phyloP scores from a whole-genome alignment of 1,284 basidiomycete genomes.

The Mycena sp. region DNA sequence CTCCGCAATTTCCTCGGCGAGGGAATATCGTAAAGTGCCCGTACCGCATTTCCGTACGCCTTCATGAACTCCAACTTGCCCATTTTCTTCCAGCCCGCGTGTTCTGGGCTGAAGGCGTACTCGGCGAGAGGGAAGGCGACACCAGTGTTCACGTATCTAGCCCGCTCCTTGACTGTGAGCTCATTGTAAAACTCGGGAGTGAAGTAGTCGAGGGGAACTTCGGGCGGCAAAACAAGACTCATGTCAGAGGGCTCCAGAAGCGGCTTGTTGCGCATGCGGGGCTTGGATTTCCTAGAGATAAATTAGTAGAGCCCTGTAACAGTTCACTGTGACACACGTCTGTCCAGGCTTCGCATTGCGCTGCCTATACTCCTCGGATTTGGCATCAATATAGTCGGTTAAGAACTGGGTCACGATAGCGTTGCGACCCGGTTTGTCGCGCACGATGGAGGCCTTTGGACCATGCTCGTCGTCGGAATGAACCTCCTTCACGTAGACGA shows the following conservation, averaged over 20 bases:
- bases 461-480: slow-evolving; percentile 15
- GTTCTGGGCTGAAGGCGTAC: neutral
- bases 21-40: slow-evolving; percentile 33
- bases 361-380: neutral
- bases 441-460: neutral
- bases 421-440: slow-evolving; percentile 12
- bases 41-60: slow-evolving; percentile 35
- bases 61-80: slow-evolving; percentile 34
- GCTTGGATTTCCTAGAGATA: neutral
- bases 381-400: neutral
- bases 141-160: slow-evolving; percentile 17
- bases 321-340: neutral
- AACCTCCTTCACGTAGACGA: neutral
- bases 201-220: slow-evolving; percentile 37
- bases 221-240: neutral
- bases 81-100: slow-evolving; percentile 30
- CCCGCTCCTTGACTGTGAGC: slow-evolving; percentile 30
- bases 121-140: slow-evolving; percentile 27
- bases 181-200: slow-evolving; percentile 34
- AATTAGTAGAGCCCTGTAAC: neutral
- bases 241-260: slow-evolving; percentile 1
- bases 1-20: slow-evolving; percentile 28
- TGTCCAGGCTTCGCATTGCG: neutral
- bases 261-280: neutral
- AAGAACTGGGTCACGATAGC: neutral